These are phyloP conservation scores for Botrytis fabae DNA, from an alignment of 2,329 filamentous ascomycete genomes.

Conservation along the genomic window DNA sequence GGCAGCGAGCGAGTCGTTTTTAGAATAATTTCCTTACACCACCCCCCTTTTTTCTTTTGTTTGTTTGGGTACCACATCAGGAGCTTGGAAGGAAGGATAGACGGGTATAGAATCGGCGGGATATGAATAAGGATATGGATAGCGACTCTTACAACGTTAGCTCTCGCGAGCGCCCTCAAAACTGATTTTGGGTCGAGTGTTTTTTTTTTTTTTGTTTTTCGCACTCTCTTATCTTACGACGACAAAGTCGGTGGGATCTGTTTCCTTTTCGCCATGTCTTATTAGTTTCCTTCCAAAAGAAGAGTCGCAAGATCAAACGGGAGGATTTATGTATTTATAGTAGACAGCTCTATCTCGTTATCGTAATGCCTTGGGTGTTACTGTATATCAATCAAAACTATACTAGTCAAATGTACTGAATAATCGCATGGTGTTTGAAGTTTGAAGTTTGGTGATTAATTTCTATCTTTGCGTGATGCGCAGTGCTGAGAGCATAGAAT, in stretches of 20 bases:
- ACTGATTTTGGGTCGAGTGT: neutral
- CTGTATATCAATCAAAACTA: neutral
- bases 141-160: conserved; percentile 16
- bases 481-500: neutral
- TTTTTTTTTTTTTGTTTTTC: neutral
- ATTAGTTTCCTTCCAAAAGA: conserved; percentile 3
- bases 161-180: conserved; percentile 14
- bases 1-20: conserved; percentile 1
- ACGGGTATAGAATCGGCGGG: neutral
- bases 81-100: conserved; percentile 2
- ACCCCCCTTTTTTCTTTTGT: neutral
- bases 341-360: neutral
- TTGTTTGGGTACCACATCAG: neutral
- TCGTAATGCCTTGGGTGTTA: neutral
- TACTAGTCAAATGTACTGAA: neutral
- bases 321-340: neutral
- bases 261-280: neutral
- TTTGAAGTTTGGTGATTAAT: neutral
- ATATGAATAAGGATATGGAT: conserved; percentile 1
- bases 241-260: neutral
- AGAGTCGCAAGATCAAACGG: no score
- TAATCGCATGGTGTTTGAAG: neutral
- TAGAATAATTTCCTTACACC: neutral
- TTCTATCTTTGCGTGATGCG: neutral
- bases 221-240: neutral